Evolutionary conservation across 257 asterid genomes (phyloP).

Genomic region (Solanum appendiculatum): DNA sequence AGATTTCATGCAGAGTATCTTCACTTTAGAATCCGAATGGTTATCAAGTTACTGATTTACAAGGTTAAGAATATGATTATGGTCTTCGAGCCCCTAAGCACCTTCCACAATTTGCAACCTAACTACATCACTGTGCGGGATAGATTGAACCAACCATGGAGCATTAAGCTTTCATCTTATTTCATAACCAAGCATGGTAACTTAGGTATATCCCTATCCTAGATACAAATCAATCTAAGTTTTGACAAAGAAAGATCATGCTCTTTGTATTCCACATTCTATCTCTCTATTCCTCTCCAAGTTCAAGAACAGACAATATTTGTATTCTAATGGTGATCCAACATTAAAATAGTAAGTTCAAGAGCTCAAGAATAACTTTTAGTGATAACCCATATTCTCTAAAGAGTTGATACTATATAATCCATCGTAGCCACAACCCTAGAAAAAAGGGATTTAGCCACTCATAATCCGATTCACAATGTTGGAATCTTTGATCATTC

Average conservation of each 20-base stretch:
- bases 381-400: not conserved
- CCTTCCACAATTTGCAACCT: not conserved
- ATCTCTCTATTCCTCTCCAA: not conserved
- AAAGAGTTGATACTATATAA: no score
- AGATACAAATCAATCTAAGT: not conserved
- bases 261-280: not conserved
- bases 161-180: not conserved
- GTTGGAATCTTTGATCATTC: not conserved
- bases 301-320: not conserved
- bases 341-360: not conserved
- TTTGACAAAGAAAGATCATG: not conserved
- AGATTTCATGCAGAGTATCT: not conserved
- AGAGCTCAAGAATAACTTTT: not conserved
- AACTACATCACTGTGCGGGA: not conserved
- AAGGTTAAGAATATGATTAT: not conserved
- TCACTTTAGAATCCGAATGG: not conserved
- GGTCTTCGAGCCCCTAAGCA: not conserved
- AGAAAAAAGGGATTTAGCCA: not conserved
- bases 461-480: not conserved
- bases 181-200: not conserved
- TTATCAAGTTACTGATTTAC: not conserved
- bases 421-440: not conserved
- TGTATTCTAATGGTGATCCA: not conserved
- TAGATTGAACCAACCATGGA: not conserved
- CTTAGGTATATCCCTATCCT: not conserved